Evolutionary conservation across 495 filamentous ascomycete genomes (phyloP).

Genomic region (Talaromyces thailandensis): DNA sequence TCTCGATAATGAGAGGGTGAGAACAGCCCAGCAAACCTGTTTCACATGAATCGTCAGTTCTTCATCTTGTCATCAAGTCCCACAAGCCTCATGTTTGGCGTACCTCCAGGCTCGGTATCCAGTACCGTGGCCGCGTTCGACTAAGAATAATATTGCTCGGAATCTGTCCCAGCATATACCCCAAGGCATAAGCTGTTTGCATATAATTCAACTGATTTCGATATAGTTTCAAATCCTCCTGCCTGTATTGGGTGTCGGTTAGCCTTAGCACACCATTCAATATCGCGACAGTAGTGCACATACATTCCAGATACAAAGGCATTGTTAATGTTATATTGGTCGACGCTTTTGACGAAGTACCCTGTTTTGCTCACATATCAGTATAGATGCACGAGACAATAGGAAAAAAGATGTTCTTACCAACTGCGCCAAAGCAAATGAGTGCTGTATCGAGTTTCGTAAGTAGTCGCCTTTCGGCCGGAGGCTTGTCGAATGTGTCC

Average conservation of each 20-base stretch:
- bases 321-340: conserved; percentile 50
- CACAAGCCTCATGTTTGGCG: not conserved
- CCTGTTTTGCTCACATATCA: conserved; percentile 14
- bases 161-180: conserved; percentile 55
- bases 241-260: conserved; percentile 28
- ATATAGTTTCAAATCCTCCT: conserved; percentile 50
- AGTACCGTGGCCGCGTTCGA: conserved; percentile 44
- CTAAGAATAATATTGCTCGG: conserved; percentile 53
- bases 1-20: conserved; percentile 40
- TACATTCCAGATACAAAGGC: conserved; percentile 43
- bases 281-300: conserved; percentile 4
- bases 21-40: conserved; percentile 46
- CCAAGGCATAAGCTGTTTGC: conserved; percentile 51
- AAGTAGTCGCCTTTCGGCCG: conserved; percentile 48
- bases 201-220: conserved; percentile 45
- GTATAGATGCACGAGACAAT: not conserved
- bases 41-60: conserved; percentile 1
- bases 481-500: conserved; percentile 54
- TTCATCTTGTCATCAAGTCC: not conserved
- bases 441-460: conserved; percentile 51
- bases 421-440: conserved; percentile 44
- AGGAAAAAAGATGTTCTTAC: conserved; percentile 10
- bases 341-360: conserved; percentile 52
- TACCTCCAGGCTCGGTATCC: conserved; percentile 45
- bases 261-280: not conserved